Conservation (phyloP, 345 rosid species). For the Boechera retrofracta region DNA sequence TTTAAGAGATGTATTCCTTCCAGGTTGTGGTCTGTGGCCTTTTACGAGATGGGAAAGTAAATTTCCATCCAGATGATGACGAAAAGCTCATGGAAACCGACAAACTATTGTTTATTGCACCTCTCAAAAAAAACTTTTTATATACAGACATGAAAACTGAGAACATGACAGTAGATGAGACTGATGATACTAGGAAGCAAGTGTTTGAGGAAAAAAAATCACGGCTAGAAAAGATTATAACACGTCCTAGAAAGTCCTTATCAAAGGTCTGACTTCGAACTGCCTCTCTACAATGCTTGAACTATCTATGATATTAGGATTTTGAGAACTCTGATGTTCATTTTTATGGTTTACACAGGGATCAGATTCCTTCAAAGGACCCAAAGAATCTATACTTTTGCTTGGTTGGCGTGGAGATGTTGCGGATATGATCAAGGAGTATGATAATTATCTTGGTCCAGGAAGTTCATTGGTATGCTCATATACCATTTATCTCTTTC, state of each 20-base stretch:
- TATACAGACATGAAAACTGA: conserved; percentile 51
- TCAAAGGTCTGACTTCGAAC: conserved; percentile 68
- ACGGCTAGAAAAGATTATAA: conserved; percentile 58
- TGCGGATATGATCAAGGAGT: conserved; percentile 83
- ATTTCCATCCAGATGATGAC: conserved; percentile 86
- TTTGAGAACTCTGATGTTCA: conserved; percentile 24
- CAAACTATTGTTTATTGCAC: conserved; percentile 84
- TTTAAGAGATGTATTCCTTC: conserved; percentile 10
- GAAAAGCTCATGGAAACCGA: conserved; percentile 73
- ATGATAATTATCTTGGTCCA: conserved; percentile 95
- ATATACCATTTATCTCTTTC: conserved; percentile 25
- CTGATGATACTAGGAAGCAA: conserved; percentile 48
- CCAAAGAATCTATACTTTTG: conserved; percentile 79
- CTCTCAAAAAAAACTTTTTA: conserved; percentile 60
- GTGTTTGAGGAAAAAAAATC: conserved; percentile 54
- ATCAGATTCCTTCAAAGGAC: conserved; percentile 71
- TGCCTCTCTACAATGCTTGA: conserved; percentile 8
- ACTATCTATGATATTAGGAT: conserved; percentile 11
- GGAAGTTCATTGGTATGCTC: conserved; percentile 78
- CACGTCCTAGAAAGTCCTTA: conserved; percentile 55
- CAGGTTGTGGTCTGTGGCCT: conserved; percentile 97
- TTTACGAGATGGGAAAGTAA: conserved; percentile 68
- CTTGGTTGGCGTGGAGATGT: conserved; percentile 97
- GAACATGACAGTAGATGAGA: conserved; percentile 46
- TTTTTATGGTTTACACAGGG: conserved; percentile 52